Evolutionary conservation across 345 rosid genomes (phyloP).

Genomic region (Euphorbia tirucalli): DNA sequence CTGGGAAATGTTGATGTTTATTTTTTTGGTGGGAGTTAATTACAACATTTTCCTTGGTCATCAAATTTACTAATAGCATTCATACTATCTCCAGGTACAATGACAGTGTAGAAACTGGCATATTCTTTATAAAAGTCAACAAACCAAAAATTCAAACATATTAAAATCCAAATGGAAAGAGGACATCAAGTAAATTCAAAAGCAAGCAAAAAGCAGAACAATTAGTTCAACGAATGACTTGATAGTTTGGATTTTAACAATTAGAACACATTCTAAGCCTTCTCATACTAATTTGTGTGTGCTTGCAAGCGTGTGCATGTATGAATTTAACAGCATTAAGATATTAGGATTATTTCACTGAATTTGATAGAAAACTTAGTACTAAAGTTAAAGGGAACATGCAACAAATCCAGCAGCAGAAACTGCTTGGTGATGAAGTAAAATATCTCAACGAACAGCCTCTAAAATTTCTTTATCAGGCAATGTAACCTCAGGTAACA

Average conservation of each 20-base stretch:
- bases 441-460: background rate
- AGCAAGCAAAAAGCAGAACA: background rate
- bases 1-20: background rate
- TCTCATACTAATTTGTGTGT: background rate
- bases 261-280: background rate
- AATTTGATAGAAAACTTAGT: background rate
- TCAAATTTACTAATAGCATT: constrained; percentile 84
- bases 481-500: background rate
- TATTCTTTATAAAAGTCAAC: constrained; percentile 7
- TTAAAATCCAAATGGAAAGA: background rate
- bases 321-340: background rate
- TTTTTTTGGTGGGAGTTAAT: background rate
- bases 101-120: constrained; percentile 68
- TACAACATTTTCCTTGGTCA: constrained; percentile 56
- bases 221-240: background rate
- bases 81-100: constrained; percentile 92
- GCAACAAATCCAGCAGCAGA: background rate
- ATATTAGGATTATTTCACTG: background rate
- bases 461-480: background rate
- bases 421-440: background rate
- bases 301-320: background rate
- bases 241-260: background rate
- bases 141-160: background rate
- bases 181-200: background rate
- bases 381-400: background rate